These are phyloP conservation scores for Lentinula boryana DNA, from an alignment of 768 basidiomycete species.

Conservation along the genomic window DNA sequence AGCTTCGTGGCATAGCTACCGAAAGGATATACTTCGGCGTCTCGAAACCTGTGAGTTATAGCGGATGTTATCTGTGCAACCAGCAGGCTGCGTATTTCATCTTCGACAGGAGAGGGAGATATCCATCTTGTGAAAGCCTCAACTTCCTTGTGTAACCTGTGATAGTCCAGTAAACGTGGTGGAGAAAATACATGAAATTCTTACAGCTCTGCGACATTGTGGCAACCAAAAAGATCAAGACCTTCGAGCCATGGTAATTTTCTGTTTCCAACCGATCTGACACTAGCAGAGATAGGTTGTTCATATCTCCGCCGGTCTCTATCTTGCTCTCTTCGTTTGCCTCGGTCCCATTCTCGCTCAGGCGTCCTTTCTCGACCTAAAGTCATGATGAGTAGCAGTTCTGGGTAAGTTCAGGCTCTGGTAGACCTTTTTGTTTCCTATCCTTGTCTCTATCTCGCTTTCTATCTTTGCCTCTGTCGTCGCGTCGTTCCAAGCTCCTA, in stretches of 20 bases:
- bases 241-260: constrained; percentile 57
- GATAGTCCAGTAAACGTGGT: background rate
- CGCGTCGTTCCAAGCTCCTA: constrained; percentile 1
- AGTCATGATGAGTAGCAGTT: background rate
- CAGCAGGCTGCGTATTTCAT: constrained; percentile 74
- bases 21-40: constrained; percentile 80
- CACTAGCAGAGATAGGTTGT: background rate
- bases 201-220: constrained; percentile 81
- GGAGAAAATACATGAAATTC: constrained; percentile 20
- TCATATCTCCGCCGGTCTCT: constrained; percentile 12
- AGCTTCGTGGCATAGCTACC: constrained; percentile 92
- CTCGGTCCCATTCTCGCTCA: constrained; percentile 33
- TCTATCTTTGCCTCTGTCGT: constrained; percentile 12
- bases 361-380: constrained; percentile 4
- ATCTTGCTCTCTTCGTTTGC: constrained; percentile 16
- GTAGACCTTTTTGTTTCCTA: background rate
- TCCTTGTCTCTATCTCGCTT: constrained; percentile 13
- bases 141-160: constrained; percentile 83
- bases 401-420: background rate
- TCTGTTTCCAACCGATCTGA: background rate
- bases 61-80: constrained; percentile 65
- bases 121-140: constrained; percentile 82
- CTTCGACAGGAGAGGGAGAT: constrained; percentile 79
- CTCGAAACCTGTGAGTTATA: constrained; percentile 61
- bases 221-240: constrained; percentile 68